These are phyloP conservation scores for Dentipellis sp. DNA, from an alignment of 768 basidiomycete genomes.

Conservation along the genomic window DNA sequence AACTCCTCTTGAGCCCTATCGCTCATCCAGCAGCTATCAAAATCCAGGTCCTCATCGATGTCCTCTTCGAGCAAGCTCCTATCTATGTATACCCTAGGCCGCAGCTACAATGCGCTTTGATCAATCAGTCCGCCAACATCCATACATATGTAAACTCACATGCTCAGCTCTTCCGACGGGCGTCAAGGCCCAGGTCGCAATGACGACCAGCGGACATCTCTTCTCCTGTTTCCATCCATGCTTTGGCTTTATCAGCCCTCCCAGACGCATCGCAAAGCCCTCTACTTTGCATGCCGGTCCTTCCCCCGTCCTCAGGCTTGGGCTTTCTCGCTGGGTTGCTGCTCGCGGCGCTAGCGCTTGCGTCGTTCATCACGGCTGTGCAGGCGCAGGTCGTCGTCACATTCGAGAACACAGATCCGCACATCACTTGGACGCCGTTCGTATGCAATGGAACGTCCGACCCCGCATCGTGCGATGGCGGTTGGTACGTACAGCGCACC, in stretches of 20 bases:
- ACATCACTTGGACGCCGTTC: constrained; percentile 12
- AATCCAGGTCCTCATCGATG: constrained; percentile 1
- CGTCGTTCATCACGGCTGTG: background rate
- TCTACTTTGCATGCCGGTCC: background rate
- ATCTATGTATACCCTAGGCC: background rate
- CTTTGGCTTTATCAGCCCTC: background rate
- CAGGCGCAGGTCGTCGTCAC: constrained; percentile 2
- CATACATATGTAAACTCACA: background rate
- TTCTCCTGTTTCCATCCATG: background rate
- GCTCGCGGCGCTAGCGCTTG: background rate
- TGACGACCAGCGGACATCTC: background rate
- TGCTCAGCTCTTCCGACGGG: background rate
- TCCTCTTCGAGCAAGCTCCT: background rate
- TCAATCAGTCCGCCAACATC: background rate
- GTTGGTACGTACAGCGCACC: background rate
- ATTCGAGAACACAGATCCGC: constrained; percentile 12
- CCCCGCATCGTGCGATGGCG: constrained; percentile 6
- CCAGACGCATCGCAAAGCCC: background rate
- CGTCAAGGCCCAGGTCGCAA: background rate
- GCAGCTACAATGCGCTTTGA: background rate
- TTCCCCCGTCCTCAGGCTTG: background rate
- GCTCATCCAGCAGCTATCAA: constrained; percentile 1
- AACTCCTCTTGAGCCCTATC: background rate
- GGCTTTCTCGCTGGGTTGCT: background rate
- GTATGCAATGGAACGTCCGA: constrained; percentile 7